Evolutionary conservation across 202 grass and related monocot genomes (phyloP), one percentile per base, ranked within the genome.

Genomic region (Carex arenaria): DNA sequence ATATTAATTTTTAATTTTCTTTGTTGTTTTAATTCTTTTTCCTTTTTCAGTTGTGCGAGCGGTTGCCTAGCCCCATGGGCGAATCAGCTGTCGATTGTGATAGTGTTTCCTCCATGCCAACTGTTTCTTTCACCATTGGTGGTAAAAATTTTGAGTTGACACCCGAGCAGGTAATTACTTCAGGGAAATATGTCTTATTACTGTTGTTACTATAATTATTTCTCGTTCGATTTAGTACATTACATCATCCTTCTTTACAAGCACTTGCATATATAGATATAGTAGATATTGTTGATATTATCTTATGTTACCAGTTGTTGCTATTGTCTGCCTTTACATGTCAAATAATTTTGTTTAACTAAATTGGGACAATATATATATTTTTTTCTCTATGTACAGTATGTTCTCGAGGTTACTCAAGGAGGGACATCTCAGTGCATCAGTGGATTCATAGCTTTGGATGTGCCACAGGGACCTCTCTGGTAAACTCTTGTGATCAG

Each of bases 361-460:
- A 15, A 59, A 32, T 32, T 34, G 54, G 2, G 15, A 59, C 59
- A 38, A 71, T 47, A 71, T 71, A 12, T 14, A 62, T 14, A 36
- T 40, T 6, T 26, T 3, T 68, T 45, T 80, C 28, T 53, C 18
- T 7, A 22, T 71, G 17, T 80, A 55, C 78, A 88, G 86, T 86
- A 86, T 54, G 49, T 88, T 20, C 89, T 85, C 4, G 71, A 90
- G 73, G 52, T 90, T 14, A 30, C 36, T 36, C 59, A 67, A 43
- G 89, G 85, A 61, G 77, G 38, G 9, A 52, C 64, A 54, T 38
- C 54, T 15, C 86, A 91, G 34, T 86, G 89, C 40, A 88, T 87
- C 51, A 90, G 88, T 57, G 88, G 88, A 56, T 90, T 91, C 80
- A 84, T 78, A 38, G 89, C 86, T 61, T 66, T 91, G 32, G 89